These are phyloP conservation scores for Cucurbita moschata DNA, from an alignment of 306 rosid species.

Conservation along the genomic window DNA sequence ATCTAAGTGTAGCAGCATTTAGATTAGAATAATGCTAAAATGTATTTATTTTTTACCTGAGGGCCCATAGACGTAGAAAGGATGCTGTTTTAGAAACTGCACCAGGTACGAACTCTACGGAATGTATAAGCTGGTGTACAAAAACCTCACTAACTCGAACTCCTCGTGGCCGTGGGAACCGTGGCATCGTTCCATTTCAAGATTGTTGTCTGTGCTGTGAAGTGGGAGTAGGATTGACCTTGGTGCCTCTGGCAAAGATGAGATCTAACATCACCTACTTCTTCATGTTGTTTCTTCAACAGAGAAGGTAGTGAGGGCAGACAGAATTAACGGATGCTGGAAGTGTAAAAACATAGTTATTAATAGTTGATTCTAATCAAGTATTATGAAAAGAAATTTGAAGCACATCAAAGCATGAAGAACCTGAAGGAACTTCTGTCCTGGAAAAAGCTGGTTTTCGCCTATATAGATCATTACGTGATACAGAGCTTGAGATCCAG, in stretches of 20 bases:
- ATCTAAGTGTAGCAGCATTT: neutral
- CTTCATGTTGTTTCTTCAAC: slow-evolving; percentile 62
- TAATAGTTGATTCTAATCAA: neutral
- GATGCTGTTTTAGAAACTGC: slow-evolving; percentile 88
- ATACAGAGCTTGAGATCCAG: slow-evolving; percentile 80
- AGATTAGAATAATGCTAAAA: neutral
- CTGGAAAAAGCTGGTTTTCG: slow-evolving; percentile 68
- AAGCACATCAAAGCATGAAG: neutral
- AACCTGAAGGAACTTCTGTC: slow-evolving; percentile 68
- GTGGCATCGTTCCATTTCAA: slow-evolving; percentile 24
- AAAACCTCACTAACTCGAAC: slow-evolving; percentile 66
- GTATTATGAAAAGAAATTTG: neutral
- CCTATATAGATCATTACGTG: slow-evolving; percentile 79
- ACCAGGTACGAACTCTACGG: slow-evolving; percentile 81
- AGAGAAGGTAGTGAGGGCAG: slow-evolving; percentile 61
- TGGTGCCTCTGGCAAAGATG: slow-evolving; percentile 45
- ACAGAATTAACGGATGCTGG: slow-evolving; percentile 52
- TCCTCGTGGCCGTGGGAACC: slow-evolving; percentile 28
- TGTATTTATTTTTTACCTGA: slow-evolving; percentile 28
- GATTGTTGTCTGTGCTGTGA: slow-evolving; percentile 30
- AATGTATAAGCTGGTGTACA: slow-evolving; percentile 79
- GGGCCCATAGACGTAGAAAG: slow-evolving; percentile 81
- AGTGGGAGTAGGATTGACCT: slow-evolving; percentile 49
- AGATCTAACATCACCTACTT: slow-evolving; percentile 23
- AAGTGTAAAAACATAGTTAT: neutral